Evolutionary conservation across 1,139 yeast genomes (phyloP).

Genomic region (Suhomyces choctaworum): DNA sequence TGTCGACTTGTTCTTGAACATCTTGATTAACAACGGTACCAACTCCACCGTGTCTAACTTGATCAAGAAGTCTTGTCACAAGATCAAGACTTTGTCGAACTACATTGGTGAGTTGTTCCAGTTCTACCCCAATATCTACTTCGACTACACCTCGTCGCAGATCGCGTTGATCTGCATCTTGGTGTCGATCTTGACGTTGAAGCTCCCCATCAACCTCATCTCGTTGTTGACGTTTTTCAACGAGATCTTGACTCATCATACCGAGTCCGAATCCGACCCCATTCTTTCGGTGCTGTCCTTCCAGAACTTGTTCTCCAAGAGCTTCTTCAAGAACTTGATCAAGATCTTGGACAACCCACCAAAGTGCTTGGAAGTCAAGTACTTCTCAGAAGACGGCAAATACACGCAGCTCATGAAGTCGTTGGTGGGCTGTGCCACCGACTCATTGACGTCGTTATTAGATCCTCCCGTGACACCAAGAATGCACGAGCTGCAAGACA

Average conservation of each 20-base stretch:
- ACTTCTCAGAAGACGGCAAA: conserved; percentile 40
- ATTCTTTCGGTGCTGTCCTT: conserved; percentile 24
- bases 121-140: conserved; percentile 60
- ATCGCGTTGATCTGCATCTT: conserved; percentile 46
- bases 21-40: conserved; percentile 18
- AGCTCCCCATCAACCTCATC: conserved; percentile 30
- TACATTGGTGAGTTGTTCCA: conserved; percentile 67
- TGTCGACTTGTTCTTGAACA: conserved; percentile 52
- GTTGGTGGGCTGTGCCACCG: conserved; percentile 35
- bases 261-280: conserved; percentile 13
- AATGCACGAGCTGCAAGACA: conserved; percentile 9
- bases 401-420: conserved; percentile 40
- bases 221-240: conserved; percentile 25
- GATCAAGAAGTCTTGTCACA: conserved; percentile 34
- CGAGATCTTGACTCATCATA: conserved; percentile 18
- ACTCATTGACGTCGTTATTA: conserved; percentile 18
- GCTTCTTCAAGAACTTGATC: conserved; percentile 32
- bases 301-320: conserved; percentile 26
- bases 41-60: conserved; percentile 26
- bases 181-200: conserved; percentile 19
- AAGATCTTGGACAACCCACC: conserved; percentile 50
- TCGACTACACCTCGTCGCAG: conserved; percentile 54
- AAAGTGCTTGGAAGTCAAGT: conserved; percentile 43
- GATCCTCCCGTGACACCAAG: conserved; percentile 23
- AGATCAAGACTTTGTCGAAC: conserved; percentile 55